Conservation (phyloP, 805 yeast species). For the Saturnispora gosingensis region DNA sequence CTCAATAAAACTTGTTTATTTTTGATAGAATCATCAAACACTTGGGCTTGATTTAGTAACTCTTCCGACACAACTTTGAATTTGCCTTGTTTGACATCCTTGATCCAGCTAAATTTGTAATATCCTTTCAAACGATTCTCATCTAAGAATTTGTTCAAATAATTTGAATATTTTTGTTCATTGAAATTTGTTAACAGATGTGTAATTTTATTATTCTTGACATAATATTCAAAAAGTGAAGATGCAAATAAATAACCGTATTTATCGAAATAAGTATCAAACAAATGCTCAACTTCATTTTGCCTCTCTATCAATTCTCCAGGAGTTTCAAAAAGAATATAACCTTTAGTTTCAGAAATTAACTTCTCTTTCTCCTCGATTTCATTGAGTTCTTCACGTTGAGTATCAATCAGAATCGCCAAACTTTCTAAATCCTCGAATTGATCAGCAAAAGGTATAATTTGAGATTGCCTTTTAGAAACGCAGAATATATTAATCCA, state of each 20-base stretch:
- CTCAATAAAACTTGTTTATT: constrained; percentile 49
- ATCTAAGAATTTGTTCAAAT: constrained; percentile 43
- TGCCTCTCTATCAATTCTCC: constrained; percentile 13
- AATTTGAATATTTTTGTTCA: constrained; percentile 36
- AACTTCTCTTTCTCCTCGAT: constrained; percentile 15
- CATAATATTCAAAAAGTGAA: constrained; percentile 49
- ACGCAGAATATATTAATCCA: constrained; percentile 58
- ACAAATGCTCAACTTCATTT: constrained; percentile 17
- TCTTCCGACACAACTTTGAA: constrained; percentile 42
- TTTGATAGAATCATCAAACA: constrained; percentile 33
- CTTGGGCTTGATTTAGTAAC: constrained; percentile 33
- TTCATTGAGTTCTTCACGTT: constrained; percentile 29
- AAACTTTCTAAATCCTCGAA: constrained; percentile 59
- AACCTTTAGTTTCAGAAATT: constrained; percentile 6
- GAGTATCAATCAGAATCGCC: constrained; percentile 42
- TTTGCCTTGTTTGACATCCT: constrained; percentile 43
- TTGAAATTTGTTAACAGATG: constrained; percentile 45
- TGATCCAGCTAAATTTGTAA: constrained; percentile 63
- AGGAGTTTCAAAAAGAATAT: constrained; percentile 13
- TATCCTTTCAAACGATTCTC: constrained; percentile 29
- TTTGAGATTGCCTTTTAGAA: constrained; percentile 42
- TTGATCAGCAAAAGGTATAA: constrained; percentile 53
- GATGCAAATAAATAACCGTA: constrained; percentile 65
- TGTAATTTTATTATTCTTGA: constrained; percentile 42
- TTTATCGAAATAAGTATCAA: constrained; percentile 44